A percentile compares a stretch with the other conserved stretches of the same genome.
phyloP scores from a whole-genome alignment of 73 alveolate genomes.

The Urostyla sp. region DNA sequence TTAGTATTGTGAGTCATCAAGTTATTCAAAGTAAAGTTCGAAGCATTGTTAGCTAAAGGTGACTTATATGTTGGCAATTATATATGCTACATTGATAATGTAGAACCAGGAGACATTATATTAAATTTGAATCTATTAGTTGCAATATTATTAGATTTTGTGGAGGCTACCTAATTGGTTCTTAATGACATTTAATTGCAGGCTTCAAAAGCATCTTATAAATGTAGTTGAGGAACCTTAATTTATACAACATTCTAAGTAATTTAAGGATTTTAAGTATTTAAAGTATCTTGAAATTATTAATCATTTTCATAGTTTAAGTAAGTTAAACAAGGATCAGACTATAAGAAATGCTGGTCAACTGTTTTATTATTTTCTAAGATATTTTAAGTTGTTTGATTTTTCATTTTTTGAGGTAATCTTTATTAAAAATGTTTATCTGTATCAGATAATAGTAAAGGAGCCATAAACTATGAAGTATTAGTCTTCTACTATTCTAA shows the following conservation, averaged over 20 bases:
- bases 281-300: not conserved
- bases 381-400: slow-evolving; percentile 10
- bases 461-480: slow-evolving; percentile 22
- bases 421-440: slow-evolving; percentile 10
- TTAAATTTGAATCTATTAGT: slow-evolving; percentile 3
- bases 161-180: slow-evolving; percentile 12
- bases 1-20: not conserved
- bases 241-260: not conserved
- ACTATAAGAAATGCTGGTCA: not conserved
- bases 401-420: slow-evolving; percentile 5
- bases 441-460: slow-evolving; percentile 32
- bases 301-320: not conserved
- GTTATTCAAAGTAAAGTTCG: slow-evolving; percentile 17
- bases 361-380: not conserved
- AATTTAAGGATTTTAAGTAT: not conserved
- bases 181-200: slow-evolving; percentile 6
- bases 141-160: slow-evolving; percentile 6
- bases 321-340: slow-evolving; percentile 26
- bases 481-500: not conserved
- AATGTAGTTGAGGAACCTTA: not conserved
- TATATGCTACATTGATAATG: slow-evolving; percentile 50
- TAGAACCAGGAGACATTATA: slow-evolving; percentile 45
- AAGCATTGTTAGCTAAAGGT: slow-evolving; percentile 20
- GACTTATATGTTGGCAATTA: slow-evolving; percentile 17
- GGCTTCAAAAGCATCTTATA: not conserved